Evolutionary conservation across 768 basidiomycete genomes (phyloP), one percentile per base, ranked within the genome.

Genomic region (Gelatoporia subvermispora): DNA sequence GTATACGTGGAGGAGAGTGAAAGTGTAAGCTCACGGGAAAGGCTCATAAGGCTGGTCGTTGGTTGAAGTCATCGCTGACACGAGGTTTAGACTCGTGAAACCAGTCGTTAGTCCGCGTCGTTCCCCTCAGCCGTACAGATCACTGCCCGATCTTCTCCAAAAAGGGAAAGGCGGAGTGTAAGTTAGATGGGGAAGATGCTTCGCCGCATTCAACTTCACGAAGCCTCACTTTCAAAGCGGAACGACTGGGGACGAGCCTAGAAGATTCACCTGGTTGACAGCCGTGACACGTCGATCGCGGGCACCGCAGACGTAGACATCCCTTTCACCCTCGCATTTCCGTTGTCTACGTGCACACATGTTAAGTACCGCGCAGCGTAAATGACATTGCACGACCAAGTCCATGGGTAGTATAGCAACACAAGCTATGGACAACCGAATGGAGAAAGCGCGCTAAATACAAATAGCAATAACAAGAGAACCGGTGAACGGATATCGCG

Each of bases 381-480:
- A 5, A 42, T 9, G 18, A 10, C 35, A 42, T 42, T 24, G 22
- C 44, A 22, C 34, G 24, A 45, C 28, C 44, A 45, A 18, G 46
- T 39, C 46, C 46, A 15, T 24, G 10, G 22, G 18, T 38, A n/a
- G 37, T 16, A 38, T n/a, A 47, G 46, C 25, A n/a, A 18, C 41
- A 21, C 43, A 46, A 35, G 43, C 43, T 50, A 50, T 23, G 17
- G 24, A 36, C 24, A 45, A 34, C 22, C 41, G 22, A 42, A 7
- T 20, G n/a, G 41, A 18, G n/a, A 18, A 20, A n/a, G n/a, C 8
- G 5, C 8, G n/a, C 16, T n/a, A 15, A 18, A 16, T 28, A 45
- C 17, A 20, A 36, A 23, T 35, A 45, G 28, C 17, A 45, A 45
- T 35, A 28, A 45, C 22, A 36, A 45, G 25, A 15, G 13, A 39